Base-by-base conservation (phyloP, 371 early-diverging fungal genomes). In the Mortierella sp. region DNA sequence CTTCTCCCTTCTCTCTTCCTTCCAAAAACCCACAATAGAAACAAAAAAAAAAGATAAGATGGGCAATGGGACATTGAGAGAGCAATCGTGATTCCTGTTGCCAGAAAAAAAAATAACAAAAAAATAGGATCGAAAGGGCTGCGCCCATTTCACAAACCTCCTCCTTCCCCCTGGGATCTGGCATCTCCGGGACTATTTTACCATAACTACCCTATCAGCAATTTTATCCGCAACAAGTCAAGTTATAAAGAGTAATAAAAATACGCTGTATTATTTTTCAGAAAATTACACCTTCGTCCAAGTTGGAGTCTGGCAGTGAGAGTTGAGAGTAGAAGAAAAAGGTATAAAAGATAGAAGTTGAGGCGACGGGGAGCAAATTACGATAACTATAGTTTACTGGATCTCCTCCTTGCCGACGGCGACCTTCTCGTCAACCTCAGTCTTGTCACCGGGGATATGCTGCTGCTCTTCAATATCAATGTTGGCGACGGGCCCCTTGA, bases 401-500 rank as follows among this genome's bases (percentile, higher is more conserved):
- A 53, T 53, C 53, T 53, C 53, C 53, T 53, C 13, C 29, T 53
- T 53, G 53, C 55, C 16, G 31, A 55, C 31, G 2, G 61, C 19
- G 22, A 58, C 37, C 61, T 44, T 52, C 55, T 65, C 73, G 22
- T 43, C 41, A 19, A 45, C 26, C 43, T 72, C 73, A 0, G 66
- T 22, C 55, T 72, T 72, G 34, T 66, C 73, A 10, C 53, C 66
- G 7, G 26, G 41, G 19, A 72, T 6, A 13, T 67, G 29, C 48
- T 78, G 70, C 24, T 78, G 72, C n/a, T 82, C 83, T 40, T 82
- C 83, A 0, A 82, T 22, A 37, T 82, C 83, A 63, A 82, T 75
- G 66, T 82, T 82, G 53, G 75, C 68, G 4, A 78, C 78, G 48
- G 92, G 90, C 4, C 91, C 93, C 64, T 89, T 90, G 86, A 91